These are phyloP conservation scores for Pleurostoma richardsiae DNA, from an alignment of 2,329 filamentous ascomycete species.

Conservation along the genomic window DNA sequence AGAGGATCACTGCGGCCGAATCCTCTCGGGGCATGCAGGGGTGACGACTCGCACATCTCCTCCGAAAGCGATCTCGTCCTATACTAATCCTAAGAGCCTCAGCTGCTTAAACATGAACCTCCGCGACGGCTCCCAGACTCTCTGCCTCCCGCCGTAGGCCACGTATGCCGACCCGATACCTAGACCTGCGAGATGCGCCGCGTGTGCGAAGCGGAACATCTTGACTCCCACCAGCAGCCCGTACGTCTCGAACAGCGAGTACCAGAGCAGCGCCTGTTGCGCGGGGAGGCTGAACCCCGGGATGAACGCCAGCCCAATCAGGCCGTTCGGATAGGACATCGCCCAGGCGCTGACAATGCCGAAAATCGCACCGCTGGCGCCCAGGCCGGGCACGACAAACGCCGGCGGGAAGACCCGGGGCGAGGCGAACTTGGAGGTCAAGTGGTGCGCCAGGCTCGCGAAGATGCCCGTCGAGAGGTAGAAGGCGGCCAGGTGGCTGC, in stretches of 20 bases:
- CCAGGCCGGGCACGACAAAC: slow-evolving; percentile 9
- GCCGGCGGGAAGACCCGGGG: slow-evolving; percentile 10
- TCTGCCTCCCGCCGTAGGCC: slow-evolving; percentile 7
- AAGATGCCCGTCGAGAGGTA: slow-evolving; percentile 16
- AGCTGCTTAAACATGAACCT: not conserved
- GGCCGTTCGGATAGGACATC: slow-evolving; percentile 9
- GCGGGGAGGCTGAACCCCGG: slow-evolving; percentile 11
- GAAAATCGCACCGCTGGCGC: slow-evolving; percentile 18
- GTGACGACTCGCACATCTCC: too few relatives aligned
- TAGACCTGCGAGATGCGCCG: slow-evolving; percentile 15
- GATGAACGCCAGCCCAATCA: slow-evolving; percentile 12
- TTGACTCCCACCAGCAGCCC: slow-evolving; percentile 14
- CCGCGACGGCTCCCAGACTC: slow-evolving; percentile 12
- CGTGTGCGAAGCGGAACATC: slow-evolving; percentile 7
- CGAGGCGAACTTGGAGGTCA: slow-evolving; percentile 1
- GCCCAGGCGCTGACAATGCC: slow-evolving; percentile 15
- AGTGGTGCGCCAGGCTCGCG: slow-evolving; percentile 12
- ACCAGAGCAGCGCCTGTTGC: slow-evolving; percentile 8
- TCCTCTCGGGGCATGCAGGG: too few relatives aligned
- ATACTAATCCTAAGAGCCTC: too few relatives aligned
- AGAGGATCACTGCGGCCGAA: too few relatives aligned
- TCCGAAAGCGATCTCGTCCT: too few relatives aligned
- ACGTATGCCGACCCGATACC: slow-evolving; percentile 15
- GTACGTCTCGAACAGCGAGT: slow-evolving; percentile 14
- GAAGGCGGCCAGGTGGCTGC: slow-evolving; percentile 17